These are phyloP conservation scores for Ustilago loliicola DNA, from an alignment of 1,284 basidiomycete genomes.

Conservation along the genomic window DNA sequence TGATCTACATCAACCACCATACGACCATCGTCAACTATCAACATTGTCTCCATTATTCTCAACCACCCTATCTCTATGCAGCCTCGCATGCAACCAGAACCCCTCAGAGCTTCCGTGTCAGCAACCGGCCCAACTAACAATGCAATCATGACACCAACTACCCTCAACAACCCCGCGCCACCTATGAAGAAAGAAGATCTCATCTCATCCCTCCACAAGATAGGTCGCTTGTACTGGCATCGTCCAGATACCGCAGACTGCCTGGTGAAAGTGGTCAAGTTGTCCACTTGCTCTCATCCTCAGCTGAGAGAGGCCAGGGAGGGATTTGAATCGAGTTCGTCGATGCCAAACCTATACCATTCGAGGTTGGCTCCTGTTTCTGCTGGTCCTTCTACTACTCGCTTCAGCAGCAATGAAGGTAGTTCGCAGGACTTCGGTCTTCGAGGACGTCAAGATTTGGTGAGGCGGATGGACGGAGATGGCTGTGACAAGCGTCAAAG, in stretches of 20 bases:
- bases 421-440: too few relatives aligned
- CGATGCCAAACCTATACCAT: background rate
- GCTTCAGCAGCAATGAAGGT: background rate
- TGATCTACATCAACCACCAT: too few relatives aligned
- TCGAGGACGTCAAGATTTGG: too few relatives aligned
- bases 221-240: conserved; percentile 8
- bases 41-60: too few relatives aligned
- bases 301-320: background rate
- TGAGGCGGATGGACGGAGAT: background rate
- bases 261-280: conserved; percentile 7
- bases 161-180: too few relatives aligned
- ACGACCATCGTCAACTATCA: too few relatives aligned
- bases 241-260: conserved; percentile 20
- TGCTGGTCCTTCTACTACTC: background rate
- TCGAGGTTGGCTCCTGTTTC: background rate
- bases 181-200: background rate
- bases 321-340: background rate
- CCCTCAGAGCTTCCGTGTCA: too few relatives aligned
- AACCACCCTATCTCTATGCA: too few relatives aligned
- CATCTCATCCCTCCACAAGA: background rate
- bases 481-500: background rate
- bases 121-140: background rate
- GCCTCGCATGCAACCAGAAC: too few relatives aligned
- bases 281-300: conserved; percentile 5
- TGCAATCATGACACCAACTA: background rate